A percentile compares a stretch with the other conserved stretches of the same genome.
Evolutionary conservation across 2,329 filamentous ascomycete genomes (phyloP).

Genomic region (Nemania sp.): DNA sequence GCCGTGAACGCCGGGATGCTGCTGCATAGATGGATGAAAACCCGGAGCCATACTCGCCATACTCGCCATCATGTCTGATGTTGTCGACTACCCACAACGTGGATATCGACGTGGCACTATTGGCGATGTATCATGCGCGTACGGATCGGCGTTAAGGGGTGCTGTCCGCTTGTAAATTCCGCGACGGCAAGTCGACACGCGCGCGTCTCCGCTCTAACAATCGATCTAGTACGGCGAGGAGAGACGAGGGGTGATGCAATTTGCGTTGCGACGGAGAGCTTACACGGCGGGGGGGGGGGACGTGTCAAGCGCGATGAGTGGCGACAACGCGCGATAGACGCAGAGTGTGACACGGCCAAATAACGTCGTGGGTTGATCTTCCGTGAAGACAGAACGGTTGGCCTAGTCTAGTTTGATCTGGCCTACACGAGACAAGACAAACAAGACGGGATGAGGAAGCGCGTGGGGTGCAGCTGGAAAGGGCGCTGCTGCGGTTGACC

Average conservation of each 20-base stretch:
- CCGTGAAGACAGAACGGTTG: background rate
- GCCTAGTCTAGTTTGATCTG: background rate
- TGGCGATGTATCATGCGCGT: slow-evolving; percentile 62
- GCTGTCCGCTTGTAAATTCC: slow-evolving; percentile 32
- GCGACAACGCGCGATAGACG: slow-evolving; percentile 9
- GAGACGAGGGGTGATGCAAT: slow-evolving; percentile 2
- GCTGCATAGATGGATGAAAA: slow-evolving; percentile 78
- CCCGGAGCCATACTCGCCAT: slow-evolving; percentile 68
- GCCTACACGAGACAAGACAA: slow-evolving; percentile 11
- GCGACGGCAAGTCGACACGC: slow-evolving; percentile 15
- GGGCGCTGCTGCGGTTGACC: slow-evolving; percentile 22
- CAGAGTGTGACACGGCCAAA: slow-evolving; percentile 10
- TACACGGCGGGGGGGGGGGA: background rate
- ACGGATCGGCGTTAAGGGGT: slow-evolving; percentile 33
- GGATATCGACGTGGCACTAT: slow-evolving; percentile 66
- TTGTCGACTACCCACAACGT: slow-evolving; percentile 68
- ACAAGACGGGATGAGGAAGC: slow-evolving; percentile 1
- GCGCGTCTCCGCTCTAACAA: slow-evolving; percentile 15
- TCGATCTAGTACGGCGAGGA: background rate
- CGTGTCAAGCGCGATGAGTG: slow-evolving; percentile 11
- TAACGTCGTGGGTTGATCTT: slow-evolving; percentile 9
- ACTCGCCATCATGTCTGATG: slow-evolving; percentile 75
- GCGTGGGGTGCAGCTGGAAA: slow-evolving; percentile 13
- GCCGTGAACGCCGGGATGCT: slow-evolving; percentile 75
- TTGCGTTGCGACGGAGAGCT: slow-evolving; percentile 7